phyloP scores from a whole-genome alignment of 2,329 filamentous ascomycete species.

The Exophiala calicioides region DNA sequence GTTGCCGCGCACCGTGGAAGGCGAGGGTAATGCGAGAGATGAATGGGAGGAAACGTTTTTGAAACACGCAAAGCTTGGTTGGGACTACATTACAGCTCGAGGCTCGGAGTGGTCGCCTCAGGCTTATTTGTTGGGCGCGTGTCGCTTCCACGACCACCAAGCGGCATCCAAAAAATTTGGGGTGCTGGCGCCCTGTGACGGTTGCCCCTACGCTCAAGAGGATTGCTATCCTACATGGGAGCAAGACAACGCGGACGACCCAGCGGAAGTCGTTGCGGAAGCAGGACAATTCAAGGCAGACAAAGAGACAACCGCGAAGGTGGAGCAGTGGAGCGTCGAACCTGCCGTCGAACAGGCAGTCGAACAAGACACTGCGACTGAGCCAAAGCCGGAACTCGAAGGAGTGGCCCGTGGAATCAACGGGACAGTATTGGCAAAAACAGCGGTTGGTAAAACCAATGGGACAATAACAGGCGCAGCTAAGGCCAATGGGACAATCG shows the following conservation, averaged over 20 bases:
- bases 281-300: neutral
- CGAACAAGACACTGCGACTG: too few relatives aligned
- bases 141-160: slow-evolving; percentile 26
- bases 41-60: slow-evolving; percentile 22
- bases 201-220: slow-evolving; percentile 22
- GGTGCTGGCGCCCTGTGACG: slow-evolving; percentile 18
- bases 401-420: neutral
- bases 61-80: slow-evolving; percentile 22
- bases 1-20: slow-evolving; percentile 6
- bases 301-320: neutral
- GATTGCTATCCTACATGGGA: slow-evolving; percentile 24
- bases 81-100: slow-evolving; percentile 17
- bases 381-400: neutral
- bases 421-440: neutral
- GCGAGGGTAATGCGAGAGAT: slow-evolving; percentile 8
- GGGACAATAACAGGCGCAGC: neutral
- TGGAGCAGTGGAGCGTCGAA: neutral
- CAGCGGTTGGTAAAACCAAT: too few relatives aligned
- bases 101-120: slow-evolving; percentile 22
- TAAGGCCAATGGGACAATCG: neutral
- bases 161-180: slow-evolving; percentile 10
- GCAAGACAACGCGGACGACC: slow-evolving; percentile 7
- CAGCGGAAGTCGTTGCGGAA: neutral
- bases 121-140: slow-evolving; percentile 19
- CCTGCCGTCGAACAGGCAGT: neutral